phyloP scores from a whole-genome alignment of 805 yeast genomes.

The Wickerhamiella spandovensis region DNA sequence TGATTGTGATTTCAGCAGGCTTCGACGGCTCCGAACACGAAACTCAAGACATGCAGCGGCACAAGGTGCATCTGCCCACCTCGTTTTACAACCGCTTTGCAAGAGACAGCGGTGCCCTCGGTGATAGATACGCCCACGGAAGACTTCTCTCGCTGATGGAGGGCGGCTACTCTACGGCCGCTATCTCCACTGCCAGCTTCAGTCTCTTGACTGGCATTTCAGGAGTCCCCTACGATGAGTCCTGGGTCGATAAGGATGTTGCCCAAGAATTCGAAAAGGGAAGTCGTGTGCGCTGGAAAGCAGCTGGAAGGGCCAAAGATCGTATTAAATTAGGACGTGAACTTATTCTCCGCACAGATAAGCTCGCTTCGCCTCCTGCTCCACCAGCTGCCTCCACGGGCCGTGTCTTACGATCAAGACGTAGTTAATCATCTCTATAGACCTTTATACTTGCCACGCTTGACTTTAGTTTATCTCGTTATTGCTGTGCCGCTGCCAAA shows the following conservation, averaged over 20 bases:
- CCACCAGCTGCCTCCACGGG: not conserved
- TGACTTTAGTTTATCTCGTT: no score
- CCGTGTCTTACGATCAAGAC: not conserved
- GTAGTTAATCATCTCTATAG: not conserved
- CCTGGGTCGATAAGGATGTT: not conserved
- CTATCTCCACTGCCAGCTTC: constrained; percentile 64
- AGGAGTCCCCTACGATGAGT: not conserved
- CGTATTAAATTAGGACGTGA: not conserved
- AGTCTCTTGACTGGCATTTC: constrained; percentile 59
- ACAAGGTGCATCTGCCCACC: constrained; percentile 69
- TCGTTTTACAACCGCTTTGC: constrained; percentile 63
- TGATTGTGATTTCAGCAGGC: constrained; percentile 72
- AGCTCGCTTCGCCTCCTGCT: not conserved
- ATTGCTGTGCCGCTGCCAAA: no score
- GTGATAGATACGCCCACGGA: constrained; percentile 48
- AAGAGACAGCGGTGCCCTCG: constrained; percentile 54
- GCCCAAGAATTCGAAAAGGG: constrained; percentile 1
- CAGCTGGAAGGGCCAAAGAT: not conserved
- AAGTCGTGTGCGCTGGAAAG: not conserved
- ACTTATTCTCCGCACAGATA: not conserved
- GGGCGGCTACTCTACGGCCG: constrained; percentile 81
- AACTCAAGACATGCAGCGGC: constrained; percentile 74
- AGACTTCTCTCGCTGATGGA: constrained; percentile 57
- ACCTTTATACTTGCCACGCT: no score
- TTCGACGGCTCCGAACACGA: constrained; percentile 81